Conservation (phyloP, 805 yeast genomes). For the Ogataea methanolica region DNA sequence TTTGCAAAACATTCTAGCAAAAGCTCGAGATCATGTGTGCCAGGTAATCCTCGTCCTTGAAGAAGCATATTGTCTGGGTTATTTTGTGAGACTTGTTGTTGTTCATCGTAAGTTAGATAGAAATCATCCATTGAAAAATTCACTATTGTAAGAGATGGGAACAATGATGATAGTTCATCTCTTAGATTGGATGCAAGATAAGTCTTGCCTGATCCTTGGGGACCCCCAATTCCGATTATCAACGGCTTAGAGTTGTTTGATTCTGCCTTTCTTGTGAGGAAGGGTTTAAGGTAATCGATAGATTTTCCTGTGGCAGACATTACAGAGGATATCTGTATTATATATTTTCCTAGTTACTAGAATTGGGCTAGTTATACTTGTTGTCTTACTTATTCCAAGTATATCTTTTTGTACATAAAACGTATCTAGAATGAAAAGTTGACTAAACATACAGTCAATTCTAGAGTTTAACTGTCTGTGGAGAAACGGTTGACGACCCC, state of each 20-base stretch:
- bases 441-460: no score
- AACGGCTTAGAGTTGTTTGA: constrained; percentile 23
- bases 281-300: constrained; percentile 26
- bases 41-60: constrained; percentile 83
- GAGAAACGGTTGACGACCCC: no score
- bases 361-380: no score
- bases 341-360: no score
- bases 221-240: constrained; percentile 58
- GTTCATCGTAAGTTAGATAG: constrained; percentile 66
- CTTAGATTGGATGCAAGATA: constrained; percentile 43
- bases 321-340: background rate
- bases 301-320: constrained; percentile 18
- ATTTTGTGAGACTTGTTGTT: constrained; percentile 36
- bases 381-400: no score
- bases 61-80: constrained; percentile 42
- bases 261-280: constrained; percentile 23
- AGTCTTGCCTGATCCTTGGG: constrained; percentile 80
- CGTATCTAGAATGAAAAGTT: no score
- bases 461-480: no score
- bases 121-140: constrained; percentile 82
- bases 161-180: constrained; percentile 27
- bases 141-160: constrained; percentile 36
- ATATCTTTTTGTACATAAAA: background rate
- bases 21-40: constrained; percentile 76
- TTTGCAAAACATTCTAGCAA: constrained; percentile 32